Conservation (phyloP, 495 filamentous ascomycete genomes). For the Neurospora sp. region DNA sequence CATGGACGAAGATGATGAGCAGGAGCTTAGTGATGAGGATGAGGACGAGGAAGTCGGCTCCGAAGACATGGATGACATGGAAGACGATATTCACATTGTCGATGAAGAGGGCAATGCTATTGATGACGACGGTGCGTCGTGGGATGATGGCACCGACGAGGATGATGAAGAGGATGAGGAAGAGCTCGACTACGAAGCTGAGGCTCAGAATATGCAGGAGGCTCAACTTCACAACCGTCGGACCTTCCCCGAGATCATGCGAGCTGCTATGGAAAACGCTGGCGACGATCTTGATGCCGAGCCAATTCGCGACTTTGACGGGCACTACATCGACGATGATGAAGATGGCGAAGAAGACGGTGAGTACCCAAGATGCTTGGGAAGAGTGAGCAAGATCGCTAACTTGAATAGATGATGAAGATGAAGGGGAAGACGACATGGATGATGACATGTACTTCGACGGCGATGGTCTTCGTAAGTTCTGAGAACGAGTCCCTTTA, state of each 20-base stretch:
- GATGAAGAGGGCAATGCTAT: slow-evolving; percentile 43
- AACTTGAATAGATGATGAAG: slow-evolving; percentile 40
- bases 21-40: slow-evolving; percentile 41
- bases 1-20: slow-evolving; percentile 55
- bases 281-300: slow-evolving; percentile 54
- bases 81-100: slow-evolving; percentile 46
- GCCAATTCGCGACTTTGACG: slow-evolving; percentile 30
- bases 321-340: slow-evolving; percentile 60
- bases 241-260: slow-evolving; percentile 45
- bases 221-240: slow-evolving; percentile 34
- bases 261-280: slow-evolving; percentile 42
- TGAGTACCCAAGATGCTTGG: slow-evolving; percentile 12
- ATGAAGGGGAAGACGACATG: slow-evolving; percentile 65
- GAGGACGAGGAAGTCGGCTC: slow-evolving; percentile 40
- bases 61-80: slow-evolving; percentile 41
- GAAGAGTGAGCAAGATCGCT: slow-evolving; percentile 11
- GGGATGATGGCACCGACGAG: slow-evolving; percentile 51
- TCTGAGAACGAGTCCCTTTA: slow-evolving; percentile 1
- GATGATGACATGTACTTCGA: slow-evolving; percentile 56
- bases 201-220: slow-evolving; percentile 34
- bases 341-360: slow-evolving; percentile 56
- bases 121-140: slow-evolving; percentile 42
- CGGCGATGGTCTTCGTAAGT: slow-evolving; percentile 61
- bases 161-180: slow-evolving; percentile 46
- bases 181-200: slow-evolving; percentile 38